Evolutionary conservation across 1,139 yeast species (phyloP), one percentile per base, ranked within the genome.

Genomic region (Geotrichum siamense): DNA sequence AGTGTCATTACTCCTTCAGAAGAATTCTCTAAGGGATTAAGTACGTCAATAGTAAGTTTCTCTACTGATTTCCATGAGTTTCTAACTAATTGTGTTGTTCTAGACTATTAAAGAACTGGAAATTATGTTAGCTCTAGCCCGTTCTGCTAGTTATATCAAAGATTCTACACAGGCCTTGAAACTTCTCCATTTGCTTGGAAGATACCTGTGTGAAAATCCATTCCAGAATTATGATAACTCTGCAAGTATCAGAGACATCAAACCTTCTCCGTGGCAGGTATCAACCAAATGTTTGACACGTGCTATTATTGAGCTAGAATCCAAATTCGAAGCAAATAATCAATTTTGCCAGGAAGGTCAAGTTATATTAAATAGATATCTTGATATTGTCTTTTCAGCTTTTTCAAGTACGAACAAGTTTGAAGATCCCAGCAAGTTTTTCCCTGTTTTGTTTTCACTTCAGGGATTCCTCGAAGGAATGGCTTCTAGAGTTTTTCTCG

Each of bases 91-190:
- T 8, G 16, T n/a, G n/a, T 31, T 3, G 13, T 9, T 38, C 2
- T 23, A 47, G 62, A 60, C 53, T 41, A 61, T 53, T 28, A 74
- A 74, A 43, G 94, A 86, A 59, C 72, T 79, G 56, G 94, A 87
- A 56, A 77, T 81, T 4, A 64, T 87, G 46, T 57, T 79, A 42
- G 85, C 94, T 0, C 63, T 86, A 22, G 76, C 84, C 44, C 71
- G 71, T 20, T 69, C 85, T 16, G 71, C 80, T 6, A 52, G 62
- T 2, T 57, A 56, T 29, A 69, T 76, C 9, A 58, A 66, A 48
- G 68, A 69, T 41, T 57, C 62, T 17, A 60, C 58, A 4, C 79
- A 79, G 47, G 87, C 83, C 1, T 59, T 63, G 13, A 58, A 68
- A 8, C 62, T 85, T 26, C 59, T 80, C 27, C 63, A 69, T 10